Conservation (phyloP, 768 basidiomycete genomes). For the Pleurotus pulmonarius region DNA sequence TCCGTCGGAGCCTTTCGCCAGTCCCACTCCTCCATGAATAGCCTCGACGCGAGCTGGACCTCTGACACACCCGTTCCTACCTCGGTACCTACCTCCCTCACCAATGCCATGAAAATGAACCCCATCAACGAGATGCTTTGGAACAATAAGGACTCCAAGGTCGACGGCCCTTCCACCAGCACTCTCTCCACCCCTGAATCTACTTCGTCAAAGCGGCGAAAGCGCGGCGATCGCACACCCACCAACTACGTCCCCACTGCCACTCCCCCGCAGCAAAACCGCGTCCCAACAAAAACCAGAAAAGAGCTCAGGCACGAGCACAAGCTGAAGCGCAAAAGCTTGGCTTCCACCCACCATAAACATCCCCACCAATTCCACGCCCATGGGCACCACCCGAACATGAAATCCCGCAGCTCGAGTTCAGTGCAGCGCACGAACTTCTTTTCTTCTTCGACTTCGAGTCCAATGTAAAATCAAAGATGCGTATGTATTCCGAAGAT, state of each 20-base stretch:
- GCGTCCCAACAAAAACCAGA: conserved; percentile 45
- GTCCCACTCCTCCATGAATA: conserved; percentile 36
- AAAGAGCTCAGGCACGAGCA: conserved; percentile 67
- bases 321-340: conserved; percentile 62
- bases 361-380: conserved; percentile 48
- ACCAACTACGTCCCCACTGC: conserved; percentile 22
- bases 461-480: conserved; percentile 8
- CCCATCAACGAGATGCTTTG: conserved; percentile 57
- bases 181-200: conserved; percentile 47
- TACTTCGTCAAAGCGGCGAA: conserved; percentile 35
- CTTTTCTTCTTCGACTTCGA: conserved; percentile 23
- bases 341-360: conserved; percentile 37
- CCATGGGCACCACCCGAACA: conserved; percentile 64
- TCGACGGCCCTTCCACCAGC: conserved; percentile 22
- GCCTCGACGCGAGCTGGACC: conserved; percentile 24
- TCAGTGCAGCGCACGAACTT: conserved; percentile 47
- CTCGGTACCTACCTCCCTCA: not conserved
- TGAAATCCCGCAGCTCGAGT: conserved; percentile 52
- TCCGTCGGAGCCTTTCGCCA: conserved; percentile 72
- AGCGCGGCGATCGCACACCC: conserved; percentile 49
- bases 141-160: conserved; percentile 29
- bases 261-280: conserved; percentile 22
- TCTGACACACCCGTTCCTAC: conserved; percentile 35
- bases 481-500: not conserved
- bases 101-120: conserved; percentile 44